Percentiles rank a stretch among this genome's conserved stretches.
Conservation (phyloP, 1,139 yeast species). For the Candida neerlandica region DNA sequence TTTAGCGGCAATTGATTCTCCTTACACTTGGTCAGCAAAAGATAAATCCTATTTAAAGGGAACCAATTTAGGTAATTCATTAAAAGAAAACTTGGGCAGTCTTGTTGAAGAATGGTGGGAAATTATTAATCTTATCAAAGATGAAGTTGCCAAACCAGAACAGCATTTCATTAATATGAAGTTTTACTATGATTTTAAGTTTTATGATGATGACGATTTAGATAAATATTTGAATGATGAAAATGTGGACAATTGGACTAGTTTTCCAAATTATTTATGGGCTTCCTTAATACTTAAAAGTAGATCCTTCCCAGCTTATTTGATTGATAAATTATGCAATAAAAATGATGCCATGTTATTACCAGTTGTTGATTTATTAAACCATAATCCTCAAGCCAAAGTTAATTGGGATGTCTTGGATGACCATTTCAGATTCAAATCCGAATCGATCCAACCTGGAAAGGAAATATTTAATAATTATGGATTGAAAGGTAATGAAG, state of each 20-base stretch:
- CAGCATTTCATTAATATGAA: constrained; percentile 46
- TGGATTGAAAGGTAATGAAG: constrained; percentile 86
- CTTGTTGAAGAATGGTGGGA: constrained; percentile 58
- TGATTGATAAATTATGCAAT: constrained; percentile 31
- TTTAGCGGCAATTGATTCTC: constrained; percentile 51
- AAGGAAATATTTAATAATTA: constrained; percentile 73
- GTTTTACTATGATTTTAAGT: constrained; percentile 50
- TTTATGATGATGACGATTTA: constrained; percentile 42
- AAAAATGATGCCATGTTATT: constrained; percentile 64
- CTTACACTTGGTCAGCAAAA: constrained; percentile 61
- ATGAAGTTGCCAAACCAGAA: constrained; percentile 31
- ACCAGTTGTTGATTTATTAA: constrained; percentile 78
- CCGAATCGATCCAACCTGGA: constrained; percentile 31
- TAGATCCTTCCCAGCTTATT: constrained; percentile 73
- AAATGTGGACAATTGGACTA: constrained; percentile 52
- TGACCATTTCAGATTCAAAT: constrained; percentile 31
- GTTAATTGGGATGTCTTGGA: constrained; percentile 60
- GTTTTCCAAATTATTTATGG: constrained; percentile 74
- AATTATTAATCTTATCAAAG: constrained; percentile 38
- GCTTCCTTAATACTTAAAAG: constrained; percentile 69
- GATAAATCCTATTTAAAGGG: constrained; percentile 60
- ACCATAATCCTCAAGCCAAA: constrained; percentile 64
- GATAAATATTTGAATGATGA: constrained; percentile 27
- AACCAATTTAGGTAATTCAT: constrained; percentile 52
- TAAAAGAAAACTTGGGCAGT: constrained; percentile 33